phyloP scores from a whole-genome alignment of 2,329 filamentous ascomycete genomes.

The Beauveria asiatica region DNA sequence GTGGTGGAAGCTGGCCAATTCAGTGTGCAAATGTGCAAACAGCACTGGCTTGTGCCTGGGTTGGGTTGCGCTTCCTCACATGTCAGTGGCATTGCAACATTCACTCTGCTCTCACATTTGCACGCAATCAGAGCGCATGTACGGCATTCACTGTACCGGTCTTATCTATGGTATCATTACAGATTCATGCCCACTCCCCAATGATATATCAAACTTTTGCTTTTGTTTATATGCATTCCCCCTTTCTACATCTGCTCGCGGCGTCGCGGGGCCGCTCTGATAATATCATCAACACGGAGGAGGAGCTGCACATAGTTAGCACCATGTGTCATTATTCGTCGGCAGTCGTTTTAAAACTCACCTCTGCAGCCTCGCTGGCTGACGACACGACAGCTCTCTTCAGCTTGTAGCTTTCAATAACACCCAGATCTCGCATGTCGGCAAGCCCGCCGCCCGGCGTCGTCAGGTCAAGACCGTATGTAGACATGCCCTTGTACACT shows the following conservation, averaged over 20 bases:
- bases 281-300: slow-evolving; percentile 94
- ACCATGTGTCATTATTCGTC: neutral
- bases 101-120: neutral
- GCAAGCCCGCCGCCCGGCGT: slow-evolving; percentile 85
- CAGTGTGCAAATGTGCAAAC: neutral
- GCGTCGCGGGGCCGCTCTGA: slow-evolving; percentile 74
- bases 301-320: slow-evolving; percentile 18
- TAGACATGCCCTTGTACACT: slow-evolving; percentile 90
- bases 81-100: neutral
- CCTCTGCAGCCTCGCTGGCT: slow-evolving; percentile 92
- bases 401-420: slow-evolving; percentile 97
- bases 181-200: slow-evolving; percentile 22
- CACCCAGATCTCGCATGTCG: slow-evolving; percentile 91
- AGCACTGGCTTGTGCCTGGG: neutral
- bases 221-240: slow-evolving; percentile 13
- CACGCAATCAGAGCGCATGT: neutral
- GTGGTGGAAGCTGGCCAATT: neutral
- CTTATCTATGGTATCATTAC: slow-evolving; percentile 31
- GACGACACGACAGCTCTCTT: slow-evolving; percentile 97
- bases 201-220: slow-evolving; percentile 4
- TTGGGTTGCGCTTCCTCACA: slow-evolving; percentile 12
- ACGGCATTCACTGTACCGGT: neutral
- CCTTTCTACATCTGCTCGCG: slow-evolving; percentile 30
- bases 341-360: slow-evolving; percentile 35
- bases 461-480: slow-evolving; percentile 80